Evolutionary conservation across 2,329 filamentous ascomycete genomes (phyloP).

Genomic region (Epichloe gansuensis): DNA sequence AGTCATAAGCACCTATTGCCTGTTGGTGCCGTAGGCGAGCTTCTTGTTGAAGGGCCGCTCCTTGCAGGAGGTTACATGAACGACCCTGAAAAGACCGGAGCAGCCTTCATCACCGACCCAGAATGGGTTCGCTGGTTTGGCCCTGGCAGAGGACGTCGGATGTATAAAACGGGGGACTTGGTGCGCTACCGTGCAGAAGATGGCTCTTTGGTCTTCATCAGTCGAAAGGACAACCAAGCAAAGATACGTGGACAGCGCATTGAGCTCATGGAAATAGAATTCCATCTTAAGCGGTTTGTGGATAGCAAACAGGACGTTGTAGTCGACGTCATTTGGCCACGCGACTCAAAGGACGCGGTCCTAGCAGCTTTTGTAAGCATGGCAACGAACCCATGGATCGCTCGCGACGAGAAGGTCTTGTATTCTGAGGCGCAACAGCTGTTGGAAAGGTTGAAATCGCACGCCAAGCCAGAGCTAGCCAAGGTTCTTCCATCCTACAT

Average conservation of each 20-base stretch:
- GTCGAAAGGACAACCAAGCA: slow-evolving; percentile 13
- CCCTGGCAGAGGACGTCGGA: background rate
- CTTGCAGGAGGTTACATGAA: background rate
- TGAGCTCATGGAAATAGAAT: slow-evolving; percentile 12
- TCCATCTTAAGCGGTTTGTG: background rate
- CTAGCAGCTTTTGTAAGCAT: no score
- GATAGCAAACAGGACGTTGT: no score
- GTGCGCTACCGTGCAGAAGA: slow-evolving; percentile 10
- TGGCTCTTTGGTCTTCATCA: slow-evolving; percentile 13
- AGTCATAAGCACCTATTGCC: background rate
- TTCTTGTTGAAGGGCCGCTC: slow-evolving; percentile 1
- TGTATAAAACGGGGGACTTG: slow-evolving; percentile 13
- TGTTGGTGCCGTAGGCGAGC: slow-evolving; percentile 1
- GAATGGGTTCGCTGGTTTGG: background rate
- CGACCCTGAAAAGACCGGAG: background rate
- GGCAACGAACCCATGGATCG: no score
- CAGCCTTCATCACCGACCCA: background rate
- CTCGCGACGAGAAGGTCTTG: no score
- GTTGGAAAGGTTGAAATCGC: no score
- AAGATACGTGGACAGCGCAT: slow-evolving; percentile 16
- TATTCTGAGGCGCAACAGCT: no score
- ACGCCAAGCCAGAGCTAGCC: background rate
- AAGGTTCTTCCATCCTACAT: background rate
- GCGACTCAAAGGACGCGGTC: no score
- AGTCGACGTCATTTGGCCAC: no score